These are phyloP conservation scores for Hypoxylon sp. DNA, from an alignment of 2,329 filamentous ascomycete genomes.

Conservation along the genomic window DNA sequence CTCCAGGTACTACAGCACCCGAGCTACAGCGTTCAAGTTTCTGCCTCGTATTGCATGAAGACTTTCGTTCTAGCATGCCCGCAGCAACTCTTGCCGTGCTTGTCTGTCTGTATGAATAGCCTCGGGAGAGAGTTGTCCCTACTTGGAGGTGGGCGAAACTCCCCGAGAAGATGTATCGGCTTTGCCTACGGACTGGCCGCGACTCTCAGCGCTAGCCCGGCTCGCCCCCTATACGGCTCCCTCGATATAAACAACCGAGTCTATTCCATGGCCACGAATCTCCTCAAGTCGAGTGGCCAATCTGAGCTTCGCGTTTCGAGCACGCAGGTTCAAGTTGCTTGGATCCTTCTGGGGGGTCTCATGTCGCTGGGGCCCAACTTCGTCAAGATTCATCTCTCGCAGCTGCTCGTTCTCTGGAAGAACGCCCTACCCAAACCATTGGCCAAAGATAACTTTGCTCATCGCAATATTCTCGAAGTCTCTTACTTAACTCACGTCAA, in stretches of 20 bases:
- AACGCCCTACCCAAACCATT: constrained; percentile 94
- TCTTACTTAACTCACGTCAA: constrained; percentile 94
- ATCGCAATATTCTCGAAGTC: constrained; percentile 84
- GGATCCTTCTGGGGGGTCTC: constrained; percentile 94
- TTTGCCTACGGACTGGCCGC: constrained; percentile 92
- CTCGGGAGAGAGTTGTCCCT: constrained; percentile 85
- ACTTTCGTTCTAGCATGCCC: constrained; percentile 89
- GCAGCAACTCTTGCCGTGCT: constrained; percentile 86
- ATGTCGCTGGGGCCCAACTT: constrained; percentile 98
- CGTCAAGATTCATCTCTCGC: constrained; percentile 96
- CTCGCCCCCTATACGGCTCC: constrained; percentile 90
- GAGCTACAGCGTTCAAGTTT: constrained; percentile 94
- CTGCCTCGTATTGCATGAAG: constrained; percentile 85
- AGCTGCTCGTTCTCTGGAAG: constrained; percentile 93
- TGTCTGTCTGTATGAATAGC: constrained; percentile 97
- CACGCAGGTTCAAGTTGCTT: constrained; percentile 96
- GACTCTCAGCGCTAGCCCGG: constrained; percentile 85
- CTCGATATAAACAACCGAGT: constrained; percentile 95
- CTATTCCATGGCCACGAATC: constrained; percentile 86
- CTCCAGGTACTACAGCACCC: constrained; percentile 92
- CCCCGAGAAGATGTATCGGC: constrained; percentile 83
- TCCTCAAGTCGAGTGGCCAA: constrained; percentile 91
- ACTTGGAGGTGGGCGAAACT: constrained; percentile 76
- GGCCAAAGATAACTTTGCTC: constrained; percentile 87
- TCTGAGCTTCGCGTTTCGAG: constrained; percentile 90